Evolutionary conservation across 2,329 filamentous ascomycete genomes (phyloP).

Genomic region (Phaeophleospora eucalypticola): DNA sequence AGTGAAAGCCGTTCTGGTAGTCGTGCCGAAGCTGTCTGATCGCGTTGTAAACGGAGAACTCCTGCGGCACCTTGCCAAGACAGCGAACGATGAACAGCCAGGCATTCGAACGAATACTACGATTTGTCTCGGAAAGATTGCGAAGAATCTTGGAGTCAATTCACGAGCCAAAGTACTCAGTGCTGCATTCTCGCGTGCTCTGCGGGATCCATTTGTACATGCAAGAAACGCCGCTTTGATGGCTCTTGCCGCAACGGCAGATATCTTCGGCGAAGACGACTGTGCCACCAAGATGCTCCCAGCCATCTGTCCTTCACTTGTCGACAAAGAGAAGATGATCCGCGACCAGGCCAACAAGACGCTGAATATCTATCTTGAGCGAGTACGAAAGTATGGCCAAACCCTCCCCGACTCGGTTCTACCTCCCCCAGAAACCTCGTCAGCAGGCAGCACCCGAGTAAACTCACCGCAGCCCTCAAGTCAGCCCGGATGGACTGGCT

Average conservation of each 20-base stretch:
- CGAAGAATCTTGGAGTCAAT: conserved; percentile 71
- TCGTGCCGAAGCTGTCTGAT: conserved; percentile 87
- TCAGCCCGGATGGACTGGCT: conserved; percentile 72
- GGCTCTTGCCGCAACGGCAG: conserved; percentile 77
- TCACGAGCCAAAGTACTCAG: conserved; percentile 85
- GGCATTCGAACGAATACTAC: conserved; percentile 98
- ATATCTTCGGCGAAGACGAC: conserved; percentile 86
- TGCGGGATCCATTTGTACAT: conserved; percentile 92
- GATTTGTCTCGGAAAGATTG: conserved; percentile 94
- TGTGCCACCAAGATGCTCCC: conserved; percentile 80
- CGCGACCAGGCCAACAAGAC: conserved; percentile 89
- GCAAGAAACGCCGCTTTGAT: conserved; percentile 84
- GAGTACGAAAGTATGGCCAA: conserved; percentile 72
- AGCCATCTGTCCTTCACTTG: conserved; percentile 73
- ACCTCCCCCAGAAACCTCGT: conserved; percentile 56
- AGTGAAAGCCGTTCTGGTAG: conserved; percentile 82
- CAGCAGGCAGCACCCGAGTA: conserved; percentile 58
- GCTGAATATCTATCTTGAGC: conserved; percentile 77
- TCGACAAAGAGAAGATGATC: conserved; percentile 93
- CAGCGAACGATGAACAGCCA: conserved; percentile 94
- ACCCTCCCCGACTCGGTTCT: conserved; percentile 76
- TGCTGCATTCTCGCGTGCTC: conserved; percentile 82
- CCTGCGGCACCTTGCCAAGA: conserved; percentile 85
- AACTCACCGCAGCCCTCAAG: conserved; percentile 61
- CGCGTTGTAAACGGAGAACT: conserved; percentile 91